These are phyloP conservation scores for Pythium angustatum DNA, from an alignment of 352 stramenopile species.

Conservation along the genomic window DNA sequence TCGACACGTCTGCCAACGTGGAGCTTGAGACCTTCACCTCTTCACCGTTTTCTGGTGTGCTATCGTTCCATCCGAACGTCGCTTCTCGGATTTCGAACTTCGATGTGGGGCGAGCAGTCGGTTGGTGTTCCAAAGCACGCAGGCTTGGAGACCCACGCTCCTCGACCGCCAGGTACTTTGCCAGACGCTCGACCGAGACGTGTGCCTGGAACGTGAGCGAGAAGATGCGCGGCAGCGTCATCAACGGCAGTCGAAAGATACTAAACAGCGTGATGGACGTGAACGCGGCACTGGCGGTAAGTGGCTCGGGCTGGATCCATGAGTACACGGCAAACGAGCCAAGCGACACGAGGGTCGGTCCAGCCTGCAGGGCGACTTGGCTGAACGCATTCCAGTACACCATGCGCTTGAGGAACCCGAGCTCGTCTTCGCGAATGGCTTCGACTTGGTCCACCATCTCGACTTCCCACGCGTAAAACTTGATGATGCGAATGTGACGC, in stretches of 20 bases:
- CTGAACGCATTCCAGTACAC: constrained; percentile 56
- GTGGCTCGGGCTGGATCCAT: constrained; percentile 50
- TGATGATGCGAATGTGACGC: constrained; percentile 66
- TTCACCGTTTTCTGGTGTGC: background rate
- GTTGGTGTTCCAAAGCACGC: too few species aligned
- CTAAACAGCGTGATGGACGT: constrained; percentile 97
- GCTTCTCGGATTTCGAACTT: constrained; percentile 35
- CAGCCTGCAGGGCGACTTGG: constrained; percentile 47
- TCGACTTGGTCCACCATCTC: constrained; percentile 56
- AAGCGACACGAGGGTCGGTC: constrained; percentile 61
- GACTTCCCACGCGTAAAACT: constrained; percentile 78
- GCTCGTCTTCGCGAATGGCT: constrained; percentile 45
- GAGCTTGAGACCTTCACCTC: background rate
- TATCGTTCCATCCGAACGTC: constrained; percentile 47
- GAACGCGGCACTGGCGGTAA: constrained; percentile 89
- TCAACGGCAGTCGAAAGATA: constrained; percentile 95
- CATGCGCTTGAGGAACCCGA: constrained; percentile 47
- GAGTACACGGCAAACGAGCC: constrained; percentile 65
- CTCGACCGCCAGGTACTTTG: constrained; percentile 47
- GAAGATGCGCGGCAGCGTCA: constrained; percentile 87
- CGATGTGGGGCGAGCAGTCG: background rate
- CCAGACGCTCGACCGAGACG: constrained; percentile 57
- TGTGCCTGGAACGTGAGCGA: constrained; percentile 54
- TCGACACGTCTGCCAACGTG: constrained; percentile 52
- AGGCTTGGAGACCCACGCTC: too few species aligned